Evolutionary conservation across 176 grass and related monocot genomes (phyloP).

Genomic region (Bonia amplexicaulis): DNA sequence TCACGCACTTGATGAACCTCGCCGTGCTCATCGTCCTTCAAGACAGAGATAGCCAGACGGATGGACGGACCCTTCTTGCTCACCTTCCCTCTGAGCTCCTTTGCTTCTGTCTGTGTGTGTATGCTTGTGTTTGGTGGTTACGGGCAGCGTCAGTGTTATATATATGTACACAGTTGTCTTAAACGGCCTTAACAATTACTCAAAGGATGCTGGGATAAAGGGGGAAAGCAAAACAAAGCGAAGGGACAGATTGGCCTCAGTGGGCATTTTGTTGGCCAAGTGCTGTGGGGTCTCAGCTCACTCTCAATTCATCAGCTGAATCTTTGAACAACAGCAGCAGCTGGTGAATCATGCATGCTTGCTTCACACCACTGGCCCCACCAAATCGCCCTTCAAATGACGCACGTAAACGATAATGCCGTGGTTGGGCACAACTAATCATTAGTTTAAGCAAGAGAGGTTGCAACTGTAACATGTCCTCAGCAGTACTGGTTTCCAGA

Average conservation of each 20-base stretch:
- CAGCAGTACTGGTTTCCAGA: background rate
- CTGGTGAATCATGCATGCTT: slow-evolving; percentile 15
- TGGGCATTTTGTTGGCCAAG: slow-evolving; percentile 37
- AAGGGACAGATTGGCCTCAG: slow-evolving; percentile 26
- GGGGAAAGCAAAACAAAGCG: background rate
- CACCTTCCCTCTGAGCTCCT: background rate
- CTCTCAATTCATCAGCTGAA: background rate
- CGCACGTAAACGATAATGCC: background rate
- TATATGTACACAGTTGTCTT: background rate
- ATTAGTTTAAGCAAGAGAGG: background rate
- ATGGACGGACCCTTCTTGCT: background rate
- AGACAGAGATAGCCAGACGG: background rate
- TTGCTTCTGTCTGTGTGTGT: background rate
- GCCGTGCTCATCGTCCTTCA: slow-evolving; percentile 34
- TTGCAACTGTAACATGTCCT: background rate
- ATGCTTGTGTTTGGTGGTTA: slow-evolving; percentile 5
- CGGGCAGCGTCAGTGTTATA: background rate
- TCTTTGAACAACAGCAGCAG: background rate
- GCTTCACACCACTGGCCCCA: background rate
- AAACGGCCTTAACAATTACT: slow-evolving; percentile 35
- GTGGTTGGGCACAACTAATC: background rate
- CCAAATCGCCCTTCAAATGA: slow-evolving; percentile 22
- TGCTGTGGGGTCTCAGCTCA: background rate
- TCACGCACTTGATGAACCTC: slow-evolving; percentile 91
- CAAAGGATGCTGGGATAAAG: slow-evolving; percentile 18